phyloP scores from a whole-genome alignment of 1,284 basidiomycete genomes.

The Cutaneotrichosporon mucoides region DNA sequence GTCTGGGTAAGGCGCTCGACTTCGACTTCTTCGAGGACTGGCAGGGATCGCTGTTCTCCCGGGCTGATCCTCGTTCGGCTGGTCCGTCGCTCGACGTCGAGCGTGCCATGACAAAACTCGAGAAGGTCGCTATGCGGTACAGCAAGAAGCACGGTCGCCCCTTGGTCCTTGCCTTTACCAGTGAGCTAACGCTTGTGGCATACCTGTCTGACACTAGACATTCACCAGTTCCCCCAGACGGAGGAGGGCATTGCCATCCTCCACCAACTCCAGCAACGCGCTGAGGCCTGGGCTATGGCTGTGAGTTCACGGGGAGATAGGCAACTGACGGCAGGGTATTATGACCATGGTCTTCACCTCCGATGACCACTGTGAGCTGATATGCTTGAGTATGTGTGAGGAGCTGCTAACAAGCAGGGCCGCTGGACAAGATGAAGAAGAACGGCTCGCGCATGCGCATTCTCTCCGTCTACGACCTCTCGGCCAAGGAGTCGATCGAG shows the following conservation, averaged over 20 bases:
- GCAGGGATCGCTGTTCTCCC: constrained; percentile 62
- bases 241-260: constrained; percentile 71
- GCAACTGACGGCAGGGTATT: constrained; percentile 55
- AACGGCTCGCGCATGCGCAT: constrained; percentile 70
- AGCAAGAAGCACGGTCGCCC: constrained; percentile 60
- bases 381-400: too few relatives aligned
- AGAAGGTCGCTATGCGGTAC: constrained; percentile 72
- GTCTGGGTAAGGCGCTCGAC: constrained; percentile 66
- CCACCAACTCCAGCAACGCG: constrained; percentile 75
- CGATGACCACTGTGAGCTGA: constrained; percentile 73
- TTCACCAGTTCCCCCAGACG: constrained; percentile 74
- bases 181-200: constrained; percentile 21
- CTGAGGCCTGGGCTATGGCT: constrained; percentile 78
- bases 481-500: constrained; percentile 58
- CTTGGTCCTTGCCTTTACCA: constrained; percentile 69
- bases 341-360: constrained; percentile 73
- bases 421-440: constrained; percentile 52
- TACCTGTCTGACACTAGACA: constrained; percentile 35
- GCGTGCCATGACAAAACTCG: constrained; percentile 76
- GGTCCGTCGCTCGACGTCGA: constrained; percentile 78
- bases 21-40: constrained; percentile 63
- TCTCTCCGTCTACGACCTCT: constrained; percentile 68
- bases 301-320: constrained; percentile 49
- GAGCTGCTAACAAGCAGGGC: constrained; percentile 53
- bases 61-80: constrained; percentile 76